Evolutionary conservation across 805 yeast species (phyloP), one percentile per base, ranked within the genome.

Genomic region (Saccharomycopsis sp.): DNA sequence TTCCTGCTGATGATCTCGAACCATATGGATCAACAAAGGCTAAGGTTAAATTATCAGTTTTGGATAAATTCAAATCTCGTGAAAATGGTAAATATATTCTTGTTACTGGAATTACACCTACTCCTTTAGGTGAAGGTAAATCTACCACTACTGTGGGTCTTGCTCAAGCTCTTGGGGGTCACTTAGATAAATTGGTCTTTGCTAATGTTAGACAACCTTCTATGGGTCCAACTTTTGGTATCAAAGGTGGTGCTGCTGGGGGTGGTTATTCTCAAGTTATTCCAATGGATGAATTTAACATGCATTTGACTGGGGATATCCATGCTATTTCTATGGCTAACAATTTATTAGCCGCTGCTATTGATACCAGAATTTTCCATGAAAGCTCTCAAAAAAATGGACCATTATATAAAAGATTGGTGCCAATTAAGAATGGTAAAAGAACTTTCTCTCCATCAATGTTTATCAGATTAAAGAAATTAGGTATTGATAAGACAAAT

Each of bases 161-260:
- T 50, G 84, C 82, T 14, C 89, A 81, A 61, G 87, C 88, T 13
- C 62, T 81, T 46, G 83, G 87, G 48, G 87, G 87, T 29, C 87
- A 79, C 54, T 64, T 81, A 58, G 67, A 73, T 39, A 67, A 72
- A 50, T 74, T 79, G 44, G 79, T 79, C 12, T 70, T 81, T 55
- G 92, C 89, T 49, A 81, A 80, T 56, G 92, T 81, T 39, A 74
- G 92, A 67, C 92, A 81, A 58, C 92, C 92, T 20, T 78, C 87
- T 6, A 79, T 81, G 88, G 92, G 92, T 41, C 92, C 92, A 49
- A 81, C 92, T 15, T 81, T 81, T 54, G 92, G 92, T 63, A 79
- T 81, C 51, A 81, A 81, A 59, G 92, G 92, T 61, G 92, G 92
- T 63, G 92, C 92, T 51, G 92, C 92, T 5, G 92, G 92, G 58